Conservation (phyloP, 192 early-diverging fungal genomes). For the Coemansia sp. region DNA sequence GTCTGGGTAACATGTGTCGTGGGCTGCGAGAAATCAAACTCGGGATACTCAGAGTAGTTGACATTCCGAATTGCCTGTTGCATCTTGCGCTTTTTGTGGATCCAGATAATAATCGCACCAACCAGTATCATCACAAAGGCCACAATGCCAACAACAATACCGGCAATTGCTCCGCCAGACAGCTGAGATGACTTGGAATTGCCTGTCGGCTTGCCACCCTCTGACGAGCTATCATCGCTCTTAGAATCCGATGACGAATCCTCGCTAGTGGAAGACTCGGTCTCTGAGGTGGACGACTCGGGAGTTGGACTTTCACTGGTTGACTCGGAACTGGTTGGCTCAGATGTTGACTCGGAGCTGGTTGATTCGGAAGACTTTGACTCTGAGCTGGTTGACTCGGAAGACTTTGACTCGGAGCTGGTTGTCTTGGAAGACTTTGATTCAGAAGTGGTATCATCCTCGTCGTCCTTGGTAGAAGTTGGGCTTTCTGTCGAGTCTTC, state of each 20-base stretch:
- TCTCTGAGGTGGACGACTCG: background rate
- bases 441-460: background rate
- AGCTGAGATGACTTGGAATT: background rate
- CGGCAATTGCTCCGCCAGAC: conserved; percentile 28
- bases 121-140: conserved; percentile 10
- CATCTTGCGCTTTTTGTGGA: conserved; percentile 15
- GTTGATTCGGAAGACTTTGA: background rate
- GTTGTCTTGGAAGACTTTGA: background rate
- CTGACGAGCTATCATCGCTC: background rate
- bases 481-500: background rate
- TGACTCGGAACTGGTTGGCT: background rate
- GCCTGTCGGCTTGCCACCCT: background rate
- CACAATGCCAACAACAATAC: conserved; percentile 24
- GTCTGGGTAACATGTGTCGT: background rate
- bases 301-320: background rate
- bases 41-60: conserved; percentile 17
- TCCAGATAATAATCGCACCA: conserved; percentile 9
- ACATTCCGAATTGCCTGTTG: background rate
- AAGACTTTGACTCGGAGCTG: background rate
- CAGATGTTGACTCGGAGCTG: background rate
- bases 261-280: background rate
- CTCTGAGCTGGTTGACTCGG: background rate
- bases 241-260: background rate
- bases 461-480: background rate
- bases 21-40: conserved; percentile 8